Evolutionary conservation across 345 rosid species (phyloP).

Genomic region (Salix exigua): DNA sequence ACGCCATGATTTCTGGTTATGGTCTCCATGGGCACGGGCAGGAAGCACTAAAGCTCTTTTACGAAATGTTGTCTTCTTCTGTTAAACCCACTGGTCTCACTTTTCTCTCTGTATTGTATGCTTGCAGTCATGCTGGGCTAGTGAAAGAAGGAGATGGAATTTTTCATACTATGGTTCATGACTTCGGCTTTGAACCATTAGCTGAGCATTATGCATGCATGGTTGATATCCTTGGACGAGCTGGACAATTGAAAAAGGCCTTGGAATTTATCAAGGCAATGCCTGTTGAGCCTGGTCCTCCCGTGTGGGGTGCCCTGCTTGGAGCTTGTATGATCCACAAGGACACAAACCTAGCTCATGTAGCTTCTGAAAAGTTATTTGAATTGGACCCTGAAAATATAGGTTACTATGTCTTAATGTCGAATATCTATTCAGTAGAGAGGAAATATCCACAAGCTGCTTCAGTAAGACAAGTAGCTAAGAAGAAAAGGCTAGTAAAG

Average conservation of each 20-base stretch:
- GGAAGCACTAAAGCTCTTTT: conserved; percentile 55
- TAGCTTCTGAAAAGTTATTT: conserved; percentile 61
- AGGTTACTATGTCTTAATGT: conserved; percentile 63
- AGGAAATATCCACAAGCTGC: conserved; percentile 70
- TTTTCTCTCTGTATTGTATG: conserved; percentile 65
- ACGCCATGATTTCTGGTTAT: conserved; percentile 73
- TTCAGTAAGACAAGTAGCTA: conserved; percentile 56
- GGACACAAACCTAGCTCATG: conserved; percentile 53
- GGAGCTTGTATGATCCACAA: conserved; percentile 81
- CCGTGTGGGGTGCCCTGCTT: conserved; percentile 67
- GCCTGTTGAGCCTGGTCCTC: conserved; percentile 55
- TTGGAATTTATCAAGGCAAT: conserved; percentile 54
- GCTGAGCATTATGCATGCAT: conserved; percentile 72
- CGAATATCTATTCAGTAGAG: conserved; percentile 64
- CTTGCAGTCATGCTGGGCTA: conserved; percentile 83
- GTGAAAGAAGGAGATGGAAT: conserved; percentile 63
- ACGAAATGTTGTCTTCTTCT: conserved; percentile 49
- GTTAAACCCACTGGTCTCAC: conserved; percentile 56
- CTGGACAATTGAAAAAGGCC: conserved; percentile 67
- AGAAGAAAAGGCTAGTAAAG: conserved; percentile 53
- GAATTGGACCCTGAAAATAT: conserved; percentile 63
- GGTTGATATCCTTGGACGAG: conserved; percentile 80
- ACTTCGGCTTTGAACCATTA: conserved; percentile 51
- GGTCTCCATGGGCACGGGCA: conserved; percentile 80
- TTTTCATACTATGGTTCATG: conserved; percentile 58